Evolutionary conservation across 208 protist genomes (phyloP), one percentile per base, ranked within the genome.

Genomic region (Trypanosoma platydactyli): DNA sequence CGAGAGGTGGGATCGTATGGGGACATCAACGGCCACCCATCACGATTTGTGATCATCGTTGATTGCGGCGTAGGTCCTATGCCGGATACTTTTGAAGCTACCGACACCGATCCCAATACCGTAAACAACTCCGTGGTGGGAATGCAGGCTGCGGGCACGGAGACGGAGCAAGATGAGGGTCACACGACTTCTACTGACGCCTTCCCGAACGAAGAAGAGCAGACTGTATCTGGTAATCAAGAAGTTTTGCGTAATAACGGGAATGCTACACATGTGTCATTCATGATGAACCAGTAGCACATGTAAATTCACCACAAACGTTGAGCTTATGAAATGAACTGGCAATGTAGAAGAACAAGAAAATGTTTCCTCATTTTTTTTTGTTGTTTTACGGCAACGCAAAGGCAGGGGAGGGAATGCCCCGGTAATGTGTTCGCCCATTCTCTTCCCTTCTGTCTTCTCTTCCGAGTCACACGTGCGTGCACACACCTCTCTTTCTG

Each of bases 41-140:
- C 79, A 4, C 77, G 83, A 27, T 95, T 88, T 64, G 83, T 74
- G 3, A 77, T 95, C 5, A 74, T 93, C 24, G 75, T 84, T 13
- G 86, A 92, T 69, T 95, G 89, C 49, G 89, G 89, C 18, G 71
- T 76, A 12, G 89, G 85, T 13, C 50, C 60, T 20, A 38, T 73
- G 30, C 68, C 58, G 16, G 60, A 33, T n/a, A 68, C 68, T 22
- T 35, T 66, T 29, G 48, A 40, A 9, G 27, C 30, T 5, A 58
- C 27, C 3, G 41, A 5, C 33, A 53, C n/a, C 50, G 9, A 38
- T 38, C 33, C 3, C 33, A 38, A 38, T 9, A 38, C 3, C 9
- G 33, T 38, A 3, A 11, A 9, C 33, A 9, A 3, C 33, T 9
- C 33, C 5, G 5, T 38, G 33, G 9, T 9, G 9, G 9, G 33